phyloP scores from a whole-genome alignment of 345 rosid genomes.

The Populus ilicifolia region DNA sequence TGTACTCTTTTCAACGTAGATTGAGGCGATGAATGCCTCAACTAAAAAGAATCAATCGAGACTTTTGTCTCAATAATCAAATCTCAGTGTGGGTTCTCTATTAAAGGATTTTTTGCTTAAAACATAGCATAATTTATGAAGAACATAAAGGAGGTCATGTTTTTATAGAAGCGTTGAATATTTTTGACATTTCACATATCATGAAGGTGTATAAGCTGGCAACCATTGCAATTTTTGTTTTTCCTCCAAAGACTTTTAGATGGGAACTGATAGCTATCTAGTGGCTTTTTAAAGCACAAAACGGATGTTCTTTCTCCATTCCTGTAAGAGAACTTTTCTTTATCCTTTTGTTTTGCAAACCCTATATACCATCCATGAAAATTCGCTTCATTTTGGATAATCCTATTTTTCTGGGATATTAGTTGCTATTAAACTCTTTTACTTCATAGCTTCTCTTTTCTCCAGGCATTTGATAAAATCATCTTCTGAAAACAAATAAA shows the following conservation, averaged over 20 bases:
- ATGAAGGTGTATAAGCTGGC: not conserved
- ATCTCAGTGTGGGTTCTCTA: conserved; percentile 63
- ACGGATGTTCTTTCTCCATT: not conserved
- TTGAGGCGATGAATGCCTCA: conserved; percentile 60
- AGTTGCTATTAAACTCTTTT: not conserved
- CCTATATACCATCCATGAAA: too few relatives aligned
- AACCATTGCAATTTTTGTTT: not conserved
- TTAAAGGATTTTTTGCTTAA: conserved; percentile 19
- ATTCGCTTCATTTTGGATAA: too few relatives aligned
- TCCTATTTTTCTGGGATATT: not conserved
- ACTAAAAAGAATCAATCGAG: conserved; percentile 57
- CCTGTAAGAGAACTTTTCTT: not conserved
- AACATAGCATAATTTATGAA: not conserved
- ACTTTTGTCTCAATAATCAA: conserved; percentile 58
- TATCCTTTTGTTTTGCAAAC: too few relatives aligned
- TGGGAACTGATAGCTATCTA: too few relatives aligned
- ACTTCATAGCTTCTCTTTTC: too few relatives aligned
- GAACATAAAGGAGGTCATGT: too few relatives aligned
- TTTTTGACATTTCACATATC: not conserved
- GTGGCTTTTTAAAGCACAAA: not conserved
- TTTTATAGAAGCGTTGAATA: too few relatives aligned
- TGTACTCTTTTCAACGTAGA: conserved; percentile 48
- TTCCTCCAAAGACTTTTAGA: not conserved
- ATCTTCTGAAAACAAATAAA: too few relatives aligned
- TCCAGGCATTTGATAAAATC: too few relatives aligned